Evolutionary conservation across 108 stramenopile genomes (phyloP), one percentile per base, ranked within the genome.

Genomic region (Cyclostephanos invisitatus): DNA sequence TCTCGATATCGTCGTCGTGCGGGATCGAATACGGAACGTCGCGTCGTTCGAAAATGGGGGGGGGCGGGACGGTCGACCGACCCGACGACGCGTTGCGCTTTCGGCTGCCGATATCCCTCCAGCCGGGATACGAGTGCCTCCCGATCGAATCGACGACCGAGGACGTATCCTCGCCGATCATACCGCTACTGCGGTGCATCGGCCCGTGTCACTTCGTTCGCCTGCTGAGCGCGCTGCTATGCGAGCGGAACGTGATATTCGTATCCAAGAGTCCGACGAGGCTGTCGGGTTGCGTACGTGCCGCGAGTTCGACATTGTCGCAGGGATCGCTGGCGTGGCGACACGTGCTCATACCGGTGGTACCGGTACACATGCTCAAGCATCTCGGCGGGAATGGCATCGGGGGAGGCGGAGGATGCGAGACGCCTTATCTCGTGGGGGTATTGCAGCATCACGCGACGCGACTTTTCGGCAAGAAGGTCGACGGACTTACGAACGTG

Each of bases 261-360:
- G 70, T 89, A 18, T 92, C 91, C 22, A 57, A 59, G 37, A 86
- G 82, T 64, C 77, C 85, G 12, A 86, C 94, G 9, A 88, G 94
- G 8, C 70, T 95, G 20, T 81, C 86, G 6, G 70, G 79, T 27
- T 95, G 94, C 67, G 85, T 86, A 5, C 67, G 85, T 35, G 87
- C 91, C 6, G 90, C 89, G 17, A 62, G 88, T 7, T 81, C 89
- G 21, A 73, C 87, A 47, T 36, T 95, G 20, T 82, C 89, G 11
- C 89, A 91, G 61, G 93, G 93, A 2, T 58, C 92, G 58, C 73
- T 95, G 21, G 69, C 78, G 53, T 95, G 93, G 93, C 85, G 89
- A 55, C 93, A 95, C 62, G 66, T 91, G 18, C 72, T 84, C 63
- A 88, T 95, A 44, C 91, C 93, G 28, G 90, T 95, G 2, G 58